Percentiles rank a stretch among this genome's conserved stretches.
These are phyloP conservation scores for Xerocomus amazonicus DNA, from an alignment of 1,284 basidiomycete species.

Conservation along the genomic window DNA sequence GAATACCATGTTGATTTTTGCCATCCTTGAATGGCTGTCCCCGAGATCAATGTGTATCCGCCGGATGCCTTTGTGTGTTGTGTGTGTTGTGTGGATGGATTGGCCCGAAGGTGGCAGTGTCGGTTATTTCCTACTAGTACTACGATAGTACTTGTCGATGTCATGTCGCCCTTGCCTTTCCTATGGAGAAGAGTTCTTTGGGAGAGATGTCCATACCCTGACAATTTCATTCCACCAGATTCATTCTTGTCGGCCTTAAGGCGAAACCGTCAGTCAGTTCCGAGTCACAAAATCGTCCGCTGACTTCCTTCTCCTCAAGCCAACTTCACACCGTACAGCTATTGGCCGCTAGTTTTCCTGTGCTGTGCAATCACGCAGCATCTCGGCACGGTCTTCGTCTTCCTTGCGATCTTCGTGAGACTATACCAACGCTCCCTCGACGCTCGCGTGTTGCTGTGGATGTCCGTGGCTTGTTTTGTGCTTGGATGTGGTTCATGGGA, in stretches of 20 bases:
- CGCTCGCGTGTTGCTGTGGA: conserved; percentile 67
- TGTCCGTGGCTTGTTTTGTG: conserved; percentile 58
- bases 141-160: neutral
- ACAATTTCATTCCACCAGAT: conserved; percentile 82
- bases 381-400: conserved; percentile 75
- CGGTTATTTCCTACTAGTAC: neutral
- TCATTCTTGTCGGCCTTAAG: conserved; percentile 77
- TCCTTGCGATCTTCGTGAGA: conserved; percentile 76
- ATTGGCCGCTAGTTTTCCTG: conserved; percentile 67
- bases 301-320: conserved; percentile 42
- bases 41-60: too few relatives aligned
- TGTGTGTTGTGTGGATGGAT: too few relatives aligned
- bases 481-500: conserved; percentile 64
- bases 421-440: conserved; percentile 64
- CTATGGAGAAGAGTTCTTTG: conserved; percentile 84
- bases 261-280: conserved; percentile 63
- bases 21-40: neutral
- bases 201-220: conserved; percentile 73
- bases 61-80: too few relatives aligned
- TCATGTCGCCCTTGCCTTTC: neutral
- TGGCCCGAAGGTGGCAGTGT: neutral
- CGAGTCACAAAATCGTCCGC: conserved; percentile 9
- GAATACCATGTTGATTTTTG: conserved; percentile 17
- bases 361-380: conserved; percentile 85
- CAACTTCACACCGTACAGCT: conserved; percentile 73